phyloP scores from a whole-genome alignment of 192 early-diverging fungal genomes.

The Dimargaris xerosporica region DNA sequence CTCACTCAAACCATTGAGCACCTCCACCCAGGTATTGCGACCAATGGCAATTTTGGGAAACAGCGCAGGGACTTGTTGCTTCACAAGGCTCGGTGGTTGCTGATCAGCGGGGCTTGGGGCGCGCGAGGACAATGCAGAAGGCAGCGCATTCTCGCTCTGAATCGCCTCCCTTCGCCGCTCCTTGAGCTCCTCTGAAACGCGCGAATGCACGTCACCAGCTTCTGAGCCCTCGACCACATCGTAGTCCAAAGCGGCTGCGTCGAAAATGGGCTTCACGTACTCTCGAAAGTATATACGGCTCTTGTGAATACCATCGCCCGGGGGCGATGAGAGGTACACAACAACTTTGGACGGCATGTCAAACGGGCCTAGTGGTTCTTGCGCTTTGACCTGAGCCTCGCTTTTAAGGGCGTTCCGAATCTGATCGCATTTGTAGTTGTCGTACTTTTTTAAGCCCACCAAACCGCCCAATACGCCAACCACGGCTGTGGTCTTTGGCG shows the following conservation, averaged over 20 bases:
- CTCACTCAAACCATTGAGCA: constrained; percentile 21
- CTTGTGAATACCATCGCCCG: constrained; percentile 29
- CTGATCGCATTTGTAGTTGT: constrained; percentile 17
- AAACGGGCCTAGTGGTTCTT: constrained; percentile 22
- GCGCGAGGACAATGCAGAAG: not conserved
- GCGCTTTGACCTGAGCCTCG: constrained; percentile 19
- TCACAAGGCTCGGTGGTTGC: not conserved
- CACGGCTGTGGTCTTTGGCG: constrained; percentile 21
- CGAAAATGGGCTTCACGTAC: constrained; percentile 30
- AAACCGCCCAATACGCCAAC: constrained; percentile 16
- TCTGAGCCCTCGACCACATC: constrained; percentile 24
- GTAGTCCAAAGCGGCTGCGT: constrained; percentile 27
- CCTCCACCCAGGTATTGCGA: constrained; percentile 23
- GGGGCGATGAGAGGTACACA: constrained; percentile 26
- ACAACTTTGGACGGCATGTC: constrained; percentile 26
- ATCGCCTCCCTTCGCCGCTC: constrained; percentile 14
- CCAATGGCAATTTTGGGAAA: constrained; percentile 20
- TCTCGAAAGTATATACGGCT: constrained; percentile 26
- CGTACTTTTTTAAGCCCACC: constrained; percentile 18
- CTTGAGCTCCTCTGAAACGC: constrained; percentile 19
- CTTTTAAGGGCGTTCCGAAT: constrained; percentile 15
- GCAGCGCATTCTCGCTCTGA: not conserved
- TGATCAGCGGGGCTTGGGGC: not conserved
- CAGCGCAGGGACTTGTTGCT: constrained; percentile 16
- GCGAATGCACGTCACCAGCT: constrained; percentile 20